Percentiles rank a stretch among this genome's conserved stretches.
phyloP scores from a whole-genome alignment of 73 alveolate genomes.

The Effrenium voratum region DNA sequence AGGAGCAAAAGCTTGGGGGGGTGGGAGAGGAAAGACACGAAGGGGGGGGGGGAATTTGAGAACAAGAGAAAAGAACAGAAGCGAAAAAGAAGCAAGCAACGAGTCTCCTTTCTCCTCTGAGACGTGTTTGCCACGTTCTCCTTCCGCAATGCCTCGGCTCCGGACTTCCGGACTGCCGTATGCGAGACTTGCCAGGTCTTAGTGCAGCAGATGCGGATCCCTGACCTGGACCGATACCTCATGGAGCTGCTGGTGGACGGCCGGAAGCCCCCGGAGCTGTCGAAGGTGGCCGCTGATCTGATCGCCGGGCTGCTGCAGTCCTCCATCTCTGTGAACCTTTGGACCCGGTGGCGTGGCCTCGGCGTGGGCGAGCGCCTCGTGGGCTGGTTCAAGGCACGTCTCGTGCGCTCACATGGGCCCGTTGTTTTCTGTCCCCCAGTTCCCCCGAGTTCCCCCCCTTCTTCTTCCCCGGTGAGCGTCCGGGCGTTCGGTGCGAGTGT shows the following conservation, averaged over 20 bases:
- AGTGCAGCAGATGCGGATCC: constrained; percentile 82
- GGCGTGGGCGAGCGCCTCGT: constrained; percentile 89
- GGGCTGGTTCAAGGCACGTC: constrained; percentile 1
- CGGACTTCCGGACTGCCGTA: not conserved
- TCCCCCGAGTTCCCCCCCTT: not conserved
- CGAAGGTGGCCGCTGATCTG: constrained; percentile 91
- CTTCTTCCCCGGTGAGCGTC: too few species aligned
- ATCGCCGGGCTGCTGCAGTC: constrained; percentile 76
- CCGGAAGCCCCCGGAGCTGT: constrained; percentile 74
- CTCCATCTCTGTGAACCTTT: constrained; percentile 33
- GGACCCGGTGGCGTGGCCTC: constrained; percentile 92
- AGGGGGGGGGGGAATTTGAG: not conserved
- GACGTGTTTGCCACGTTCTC: too few species aligned
- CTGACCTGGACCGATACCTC: constrained; percentile 57
- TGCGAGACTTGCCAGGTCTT: not conserved
- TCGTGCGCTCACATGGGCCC: too few species aligned
- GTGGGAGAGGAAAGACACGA: not conserved
- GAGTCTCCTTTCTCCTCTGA: too few species aligned
- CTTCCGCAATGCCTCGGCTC: too few species aligned
- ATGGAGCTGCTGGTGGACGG: constrained; percentile 93
- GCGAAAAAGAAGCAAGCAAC: not conserved
- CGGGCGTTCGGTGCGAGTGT: not conserved
- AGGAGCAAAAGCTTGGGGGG: not conserved
- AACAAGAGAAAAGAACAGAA: not conserved
- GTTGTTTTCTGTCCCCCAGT: not conserved